These are phyloP conservation scores for Populus hybrid DNA, from an alignment of 441 rosid genomes.

Conservation along the genomic window DNA sequence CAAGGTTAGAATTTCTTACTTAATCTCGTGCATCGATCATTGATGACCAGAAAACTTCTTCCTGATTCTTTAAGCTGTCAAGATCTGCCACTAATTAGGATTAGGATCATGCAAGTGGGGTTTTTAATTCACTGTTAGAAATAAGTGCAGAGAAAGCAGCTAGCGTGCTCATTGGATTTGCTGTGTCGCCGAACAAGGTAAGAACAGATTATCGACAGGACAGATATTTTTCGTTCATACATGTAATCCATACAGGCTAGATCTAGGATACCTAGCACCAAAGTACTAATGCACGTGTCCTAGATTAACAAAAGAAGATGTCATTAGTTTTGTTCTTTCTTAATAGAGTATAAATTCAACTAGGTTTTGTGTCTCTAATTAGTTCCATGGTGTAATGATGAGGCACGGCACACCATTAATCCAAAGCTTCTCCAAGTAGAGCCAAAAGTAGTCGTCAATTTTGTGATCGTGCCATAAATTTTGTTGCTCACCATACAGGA, in stretches of 20 bases:
- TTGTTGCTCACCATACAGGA: slow-evolving; percentile 21
- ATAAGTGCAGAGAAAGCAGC: background rate
- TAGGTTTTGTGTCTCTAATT: background rate
- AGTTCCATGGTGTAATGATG: slow-evolving; percentile 18
- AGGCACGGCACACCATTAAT: background rate
- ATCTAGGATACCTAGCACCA: background rate
- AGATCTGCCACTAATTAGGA: background rate
- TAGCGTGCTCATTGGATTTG: background rate
- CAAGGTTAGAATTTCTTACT: background rate
- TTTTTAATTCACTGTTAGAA: background rate
- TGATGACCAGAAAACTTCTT: background rate
- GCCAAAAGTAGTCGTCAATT: slow-evolving; percentile 1
- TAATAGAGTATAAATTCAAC: background rate
- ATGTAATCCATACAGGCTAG: background rate
- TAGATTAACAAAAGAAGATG: background rate
- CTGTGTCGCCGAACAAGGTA: background rate
- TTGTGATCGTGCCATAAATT: slow-evolving; percentile 11
- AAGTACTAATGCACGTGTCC: background rate
- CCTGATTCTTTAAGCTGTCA: background rate
- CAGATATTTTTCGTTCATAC: background rate
- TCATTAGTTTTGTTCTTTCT: background rate
- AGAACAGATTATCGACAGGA: background rate
- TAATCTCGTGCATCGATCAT: background rate
- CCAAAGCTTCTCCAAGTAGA: background rate
- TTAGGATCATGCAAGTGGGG: background rate